Evolutionary conservation across 257 asterid genomes (phyloP).

Genomic region (Lavandula angustifolia): DNA sequence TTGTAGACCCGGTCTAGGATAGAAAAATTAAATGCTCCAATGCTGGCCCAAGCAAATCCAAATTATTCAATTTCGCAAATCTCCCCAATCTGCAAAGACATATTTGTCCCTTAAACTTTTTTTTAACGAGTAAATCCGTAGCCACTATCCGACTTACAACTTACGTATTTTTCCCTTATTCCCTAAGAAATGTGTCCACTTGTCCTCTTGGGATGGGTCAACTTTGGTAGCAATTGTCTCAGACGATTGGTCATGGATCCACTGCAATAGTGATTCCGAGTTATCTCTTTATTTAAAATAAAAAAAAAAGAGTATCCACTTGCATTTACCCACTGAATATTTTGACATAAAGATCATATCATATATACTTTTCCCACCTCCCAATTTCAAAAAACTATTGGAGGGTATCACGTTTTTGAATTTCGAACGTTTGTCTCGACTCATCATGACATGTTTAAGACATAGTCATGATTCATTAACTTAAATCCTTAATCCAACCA

Average conservation of each 20-base stretch:
- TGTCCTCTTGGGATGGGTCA: too few relatives aligned
- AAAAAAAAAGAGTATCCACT: too few relatives aligned
- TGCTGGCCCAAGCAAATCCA: slow-evolving; percentile 25
- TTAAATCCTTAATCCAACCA: not conserved
- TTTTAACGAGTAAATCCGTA: too few relatives aligned
- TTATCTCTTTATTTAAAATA: too few relatives aligned
- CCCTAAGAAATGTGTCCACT: slow-evolving; percentile 13
- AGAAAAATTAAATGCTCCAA: too few relatives aligned
- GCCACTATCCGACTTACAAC: too few relatives aligned
- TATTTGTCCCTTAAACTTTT: slow-evolving; percentile 20
- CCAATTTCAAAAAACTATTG: slow-evolving; percentile 23
- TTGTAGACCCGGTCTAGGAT: too few relatives aligned
- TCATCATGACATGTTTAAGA: not conserved
- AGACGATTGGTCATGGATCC: too few relatives aligned
- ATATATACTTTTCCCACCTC: not conserved
- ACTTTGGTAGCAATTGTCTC: too few relatives aligned
- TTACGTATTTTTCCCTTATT: not conserved
- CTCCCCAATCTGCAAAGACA: slow-evolving; percentile 24
- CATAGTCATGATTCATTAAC: not conserved
- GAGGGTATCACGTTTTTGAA: too few relatives aligned
- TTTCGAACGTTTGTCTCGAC: not conserved
- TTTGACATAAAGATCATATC: slow-evolving; percentile 9
- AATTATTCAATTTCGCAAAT: not conserved
- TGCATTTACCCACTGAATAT: not conserved
- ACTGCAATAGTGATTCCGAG: too few relatives aligned